phyloP scores from a whole-genome alignment of 352 stramenopile genomes.

The Peronosclerospora sorghi region DNA sequence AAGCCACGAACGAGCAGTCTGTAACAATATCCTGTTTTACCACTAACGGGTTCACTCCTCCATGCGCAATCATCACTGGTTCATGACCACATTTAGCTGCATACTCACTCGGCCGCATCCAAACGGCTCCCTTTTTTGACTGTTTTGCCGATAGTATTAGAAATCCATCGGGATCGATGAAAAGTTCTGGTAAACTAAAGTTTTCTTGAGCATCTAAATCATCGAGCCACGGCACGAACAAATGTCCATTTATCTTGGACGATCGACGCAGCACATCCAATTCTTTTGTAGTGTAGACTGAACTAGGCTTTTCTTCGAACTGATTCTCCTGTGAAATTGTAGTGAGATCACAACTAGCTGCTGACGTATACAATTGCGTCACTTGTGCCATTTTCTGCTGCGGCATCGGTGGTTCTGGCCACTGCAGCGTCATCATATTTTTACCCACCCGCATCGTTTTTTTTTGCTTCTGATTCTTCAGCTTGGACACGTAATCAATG shows the following conservation, averaged over 20 bases:
- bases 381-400: slow-evolving; percentile 15
- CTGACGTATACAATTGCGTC: slow-evolving; percentile 8
- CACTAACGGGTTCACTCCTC: slow-evolving; percentile 51
- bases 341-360: background rate
- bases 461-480: slow-evolving; percentile 28
- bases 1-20: slow-evolving; percentile 91
- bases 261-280: slow-evolving; percentile 71
- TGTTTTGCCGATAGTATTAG: slow-evolving; percentile 65
- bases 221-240: slow-evolving; percentile 79
- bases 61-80: slow-evolving; percentile 55
- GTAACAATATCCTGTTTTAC: slow-evolving; percentile 86
- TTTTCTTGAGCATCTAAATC: slow-evolving; percentile 47
- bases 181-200: slow-evolving; percentile 38
- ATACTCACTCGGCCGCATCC: slow-evolving; percentile 63
- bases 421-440: slow-evolving; percentile 3
- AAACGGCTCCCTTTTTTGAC: slow-evolving; percentile 38
- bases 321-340: background rate
- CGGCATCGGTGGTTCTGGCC: slow-evolving; percentile 23
- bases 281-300: slow-evolving; percentile 48
- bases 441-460: background rate
- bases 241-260: slow-evolving; percentile 70
- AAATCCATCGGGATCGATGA: slow-evolving; percentile 58
- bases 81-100: slow-evolving; percentile 26
- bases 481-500: slow-evolving; percentile 46
- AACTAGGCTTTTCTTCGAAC: slow-evolving; percentile 5